These are phyloP conservation scores for Apiotrichum brassicae DNA, from an alignment of 1,284 basidiomycete genomes.

Conservation along the genomic window DNA sequence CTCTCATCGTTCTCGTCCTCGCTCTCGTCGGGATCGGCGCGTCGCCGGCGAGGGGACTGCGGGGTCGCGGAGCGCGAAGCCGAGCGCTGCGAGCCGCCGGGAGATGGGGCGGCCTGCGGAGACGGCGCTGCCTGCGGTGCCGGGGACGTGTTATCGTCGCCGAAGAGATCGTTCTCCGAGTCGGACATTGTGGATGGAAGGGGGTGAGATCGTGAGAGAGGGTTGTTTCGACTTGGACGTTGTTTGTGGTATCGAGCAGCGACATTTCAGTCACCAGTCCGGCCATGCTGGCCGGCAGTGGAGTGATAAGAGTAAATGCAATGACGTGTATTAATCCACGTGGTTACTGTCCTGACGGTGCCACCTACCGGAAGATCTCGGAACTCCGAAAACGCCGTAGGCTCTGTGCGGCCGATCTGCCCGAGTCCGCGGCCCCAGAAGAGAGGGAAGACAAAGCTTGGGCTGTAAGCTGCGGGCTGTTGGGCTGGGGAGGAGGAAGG, in stretches of 20 bases:
- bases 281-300: too few species aligned
- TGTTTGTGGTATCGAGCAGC: too few species aligned
- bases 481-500: too few species aligned
- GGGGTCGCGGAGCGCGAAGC: background rate
- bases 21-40: conserved; percentile 4
- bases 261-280: too few species aligned
- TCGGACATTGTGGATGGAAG: conserved; percentile 9
- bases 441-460: background rate
- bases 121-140: background rate
- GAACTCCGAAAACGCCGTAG: conserved; percentile 1
- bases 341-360: too few species aligned
- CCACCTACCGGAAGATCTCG: conserved; percentile 1
- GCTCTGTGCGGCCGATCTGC: background rate
- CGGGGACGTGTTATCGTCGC: conserved; percentile 11
- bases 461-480: too few species aligned
- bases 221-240: background rate
- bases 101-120: conserved; percentile 6
- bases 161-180: conserved; percentile 36
- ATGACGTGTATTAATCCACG: too few species aligned
- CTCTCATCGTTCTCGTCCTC: conserved; percentile 10
- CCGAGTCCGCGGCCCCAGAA: background rate
- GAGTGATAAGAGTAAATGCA: background rate
- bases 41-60: background rate
- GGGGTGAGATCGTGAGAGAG: background rate
- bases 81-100: background rate